Conservation (phyloP, 805 yeast species). For the Komagataella ulmi region DNA sequence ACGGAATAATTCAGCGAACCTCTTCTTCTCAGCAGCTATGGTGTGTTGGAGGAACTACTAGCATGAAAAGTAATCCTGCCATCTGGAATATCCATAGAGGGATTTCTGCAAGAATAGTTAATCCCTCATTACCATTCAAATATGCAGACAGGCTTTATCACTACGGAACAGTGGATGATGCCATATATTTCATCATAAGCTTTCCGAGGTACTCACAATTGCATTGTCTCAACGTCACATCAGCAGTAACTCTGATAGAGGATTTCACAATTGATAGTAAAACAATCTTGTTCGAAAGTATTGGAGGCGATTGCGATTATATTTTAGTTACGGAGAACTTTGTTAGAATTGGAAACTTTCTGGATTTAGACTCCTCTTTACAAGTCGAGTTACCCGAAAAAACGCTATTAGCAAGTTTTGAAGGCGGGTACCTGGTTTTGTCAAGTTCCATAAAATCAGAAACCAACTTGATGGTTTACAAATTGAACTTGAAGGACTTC, state of each 20-base stretch:
- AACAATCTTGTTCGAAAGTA: neutral
- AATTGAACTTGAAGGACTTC: neutral
- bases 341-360: neutral
- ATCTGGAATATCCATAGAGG: neutral
- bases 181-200: neutral
- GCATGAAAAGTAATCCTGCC: neutral
- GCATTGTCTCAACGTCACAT: neutral
- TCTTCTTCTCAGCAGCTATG: neutral
- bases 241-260: neutral
- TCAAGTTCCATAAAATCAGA: neutral
- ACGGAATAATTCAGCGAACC: neutral
- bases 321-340: neutral
- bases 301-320: neutral
- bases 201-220: neutral
- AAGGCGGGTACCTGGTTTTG: neutral
- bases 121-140: neutral
- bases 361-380: neutral
- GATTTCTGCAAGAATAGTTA: neutral
- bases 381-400: neutral
- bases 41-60: neutral
- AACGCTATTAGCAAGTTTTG: neutral
- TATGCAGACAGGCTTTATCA: neutral
- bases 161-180: neutral
- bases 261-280: neutral
- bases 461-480: neutral